A percentile compares a stretch with the other conserved stretches of the same genome.
phyloP scores from a whole-genome alignment of 768 basidiomycete genomes.

The Russula virescens region DNA sequence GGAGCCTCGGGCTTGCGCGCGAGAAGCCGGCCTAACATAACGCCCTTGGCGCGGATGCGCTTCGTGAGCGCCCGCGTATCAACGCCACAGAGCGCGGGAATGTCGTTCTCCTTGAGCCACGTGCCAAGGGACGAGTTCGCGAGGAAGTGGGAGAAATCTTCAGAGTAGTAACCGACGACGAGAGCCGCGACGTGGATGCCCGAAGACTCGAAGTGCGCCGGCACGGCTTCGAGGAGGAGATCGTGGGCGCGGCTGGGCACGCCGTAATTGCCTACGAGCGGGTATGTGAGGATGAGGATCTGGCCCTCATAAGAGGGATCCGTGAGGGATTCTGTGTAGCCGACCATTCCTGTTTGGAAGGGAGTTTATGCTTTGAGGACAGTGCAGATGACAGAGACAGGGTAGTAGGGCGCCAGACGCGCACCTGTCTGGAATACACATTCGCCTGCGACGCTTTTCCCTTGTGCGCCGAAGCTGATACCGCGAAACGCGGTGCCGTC shows the following conservation, averaged over 20 bases:
- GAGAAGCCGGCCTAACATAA: slow-evolving; percentile 82
- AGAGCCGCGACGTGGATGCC: slow-evolving; percentile 91
- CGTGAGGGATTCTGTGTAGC: slow-evolving; percentile 96
- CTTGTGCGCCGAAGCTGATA: slow-evolving; percentile 88
- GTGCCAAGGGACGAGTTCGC: slow-evolving; percentile 79
- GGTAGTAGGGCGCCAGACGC: slow-evolving; percentile 27
- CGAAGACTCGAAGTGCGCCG: slow-evolving; percentile 85
- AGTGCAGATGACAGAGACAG: background rate
- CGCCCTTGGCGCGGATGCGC: slow-evolving; percentile 90
- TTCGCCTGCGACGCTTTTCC: slow-evolving; percentile 91
- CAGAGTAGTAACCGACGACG: slow-evolving; percentile 89
- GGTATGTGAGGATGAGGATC: slow-evolving; percentile 96
- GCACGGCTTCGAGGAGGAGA: slow-evolving; percentile 49
- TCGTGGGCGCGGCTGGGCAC: slow-evolving; percentile 65
- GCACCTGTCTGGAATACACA: slow-evolving; percentile 99
- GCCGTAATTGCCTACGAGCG: slow-evolving; percentile 95
- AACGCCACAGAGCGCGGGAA: slow-evolving; percentile 93
- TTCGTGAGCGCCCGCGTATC: slow-evolving; percentile 97
- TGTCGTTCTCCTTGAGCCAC: slow-evolving; percentile 92
- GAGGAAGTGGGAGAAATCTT: slow-evolving; percentile 92
- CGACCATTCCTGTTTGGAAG: slow-evolving; percentile 82
- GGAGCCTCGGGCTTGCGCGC: slow-evolving; percentile 50
- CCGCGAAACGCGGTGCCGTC: slow-evolving; percentile 89
- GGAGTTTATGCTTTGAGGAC: slow-evolving; percentile 18
- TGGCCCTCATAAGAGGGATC: slow-evolving; percentile 99